Percentiles rank a stretch among this genome's conserved stretches.
phyloP scores from a whole-genome alignment of 2,329 filamentous ascomycete species.

The Colletotrichum horii region DNA sequence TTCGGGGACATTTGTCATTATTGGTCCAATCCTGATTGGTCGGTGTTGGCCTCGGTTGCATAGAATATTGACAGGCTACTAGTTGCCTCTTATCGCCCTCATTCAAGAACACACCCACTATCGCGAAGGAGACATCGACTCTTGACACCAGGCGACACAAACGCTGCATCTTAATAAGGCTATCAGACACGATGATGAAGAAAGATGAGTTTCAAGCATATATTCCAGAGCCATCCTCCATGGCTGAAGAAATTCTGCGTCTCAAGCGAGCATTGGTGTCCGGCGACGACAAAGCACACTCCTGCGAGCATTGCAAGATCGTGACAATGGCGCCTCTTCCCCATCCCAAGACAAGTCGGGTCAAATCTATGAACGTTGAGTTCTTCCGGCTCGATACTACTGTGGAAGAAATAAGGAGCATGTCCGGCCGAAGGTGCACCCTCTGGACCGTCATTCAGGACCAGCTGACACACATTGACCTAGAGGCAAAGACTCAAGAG shows the following conservation, averaged over 20 bases:
- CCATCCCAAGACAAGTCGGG: neutral
- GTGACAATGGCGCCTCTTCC: neutral
- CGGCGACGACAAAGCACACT: neutral
- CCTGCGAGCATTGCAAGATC: neutral
- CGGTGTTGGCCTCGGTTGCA: neutral
- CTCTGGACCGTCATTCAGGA: neutral
- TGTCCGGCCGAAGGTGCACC: neutral
- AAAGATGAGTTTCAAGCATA: neutral
- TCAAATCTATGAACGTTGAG: neutral
- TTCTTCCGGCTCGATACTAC: neutral
- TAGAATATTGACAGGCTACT: neutral
- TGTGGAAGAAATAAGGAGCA: neutral
- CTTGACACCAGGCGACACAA: neutral
- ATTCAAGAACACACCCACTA: neutral
- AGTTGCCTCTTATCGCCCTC: neutral
- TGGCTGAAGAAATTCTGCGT: neutral
- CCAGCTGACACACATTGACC: neutral
- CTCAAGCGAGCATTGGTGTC: neutral
- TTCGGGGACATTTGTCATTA: neutral
- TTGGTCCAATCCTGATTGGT: neutral
- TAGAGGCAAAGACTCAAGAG: neutral
- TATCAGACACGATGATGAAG: neutral
- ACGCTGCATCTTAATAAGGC: neutral
- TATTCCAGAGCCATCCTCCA: neutral
- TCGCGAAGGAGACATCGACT: neutral